phyloP scores from a whole-genome alignment of 345 rosid genomes.

The Rubroshorea leprosula region DNA sequence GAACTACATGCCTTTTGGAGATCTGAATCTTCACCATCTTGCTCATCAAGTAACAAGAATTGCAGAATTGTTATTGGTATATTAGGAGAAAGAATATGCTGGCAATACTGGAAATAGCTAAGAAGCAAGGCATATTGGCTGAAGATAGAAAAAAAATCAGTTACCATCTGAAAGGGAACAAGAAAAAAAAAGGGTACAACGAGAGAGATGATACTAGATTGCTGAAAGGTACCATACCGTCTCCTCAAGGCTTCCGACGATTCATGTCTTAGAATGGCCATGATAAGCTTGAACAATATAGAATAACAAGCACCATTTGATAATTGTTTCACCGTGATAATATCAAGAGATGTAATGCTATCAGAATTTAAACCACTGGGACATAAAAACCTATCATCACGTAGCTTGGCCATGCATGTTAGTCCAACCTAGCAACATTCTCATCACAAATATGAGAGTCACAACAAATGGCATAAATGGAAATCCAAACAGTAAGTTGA shows the following conservation, averaged over 20 bases:
- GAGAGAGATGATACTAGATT: slow-evolving; percentile 15
- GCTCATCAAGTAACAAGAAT: slow-evolving; percentile 65
- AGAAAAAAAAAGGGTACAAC: not conserved
- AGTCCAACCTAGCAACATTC: slow-evolving; percentile 71
- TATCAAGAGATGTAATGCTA: slow-evolving; percentile 73
- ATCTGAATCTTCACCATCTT: slow-evolving; percentile 83
- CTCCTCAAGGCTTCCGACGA: slow-evolving; percentile 96
- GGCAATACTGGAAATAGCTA: slow-evolving; percentile 92
- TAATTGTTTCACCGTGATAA: slow-evolving; percentile 70
- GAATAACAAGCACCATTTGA: slow-evolving; percentile 93
- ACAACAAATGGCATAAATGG: slow-evolving; percentile 4
- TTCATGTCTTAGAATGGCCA: slow-evolving; percentile 81
- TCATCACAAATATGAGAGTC: slow-evolving; percentile 4
- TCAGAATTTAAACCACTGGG: slow-evolving; percentile 66
- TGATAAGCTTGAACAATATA: slow-evolving; percentile 69
- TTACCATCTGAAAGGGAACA: slow-evolving; percentile 3
- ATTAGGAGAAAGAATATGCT: slow-evolving; percentile 77
- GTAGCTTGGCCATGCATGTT: slow-evolving; percentile 91
- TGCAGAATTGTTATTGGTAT: slow-evolving; percentile 77
- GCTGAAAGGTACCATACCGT: slow-evolving; percentile 44
- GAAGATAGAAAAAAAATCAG: slow-evolving; percentile 23
- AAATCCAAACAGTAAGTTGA: slow-evolving; percentile 4
- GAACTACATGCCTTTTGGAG: slow-evolving; percentile 52
- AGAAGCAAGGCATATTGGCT: slow-evolving; percentile 93
- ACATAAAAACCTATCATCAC: slow-evolving; percentile 75